A percentile compares a stretch with the other conserved stretches of the same genome.
phyloP scores from a whole-genome alignment of 1,139 yeast genomes.

The Pichia kudriavzevii region DNA sequence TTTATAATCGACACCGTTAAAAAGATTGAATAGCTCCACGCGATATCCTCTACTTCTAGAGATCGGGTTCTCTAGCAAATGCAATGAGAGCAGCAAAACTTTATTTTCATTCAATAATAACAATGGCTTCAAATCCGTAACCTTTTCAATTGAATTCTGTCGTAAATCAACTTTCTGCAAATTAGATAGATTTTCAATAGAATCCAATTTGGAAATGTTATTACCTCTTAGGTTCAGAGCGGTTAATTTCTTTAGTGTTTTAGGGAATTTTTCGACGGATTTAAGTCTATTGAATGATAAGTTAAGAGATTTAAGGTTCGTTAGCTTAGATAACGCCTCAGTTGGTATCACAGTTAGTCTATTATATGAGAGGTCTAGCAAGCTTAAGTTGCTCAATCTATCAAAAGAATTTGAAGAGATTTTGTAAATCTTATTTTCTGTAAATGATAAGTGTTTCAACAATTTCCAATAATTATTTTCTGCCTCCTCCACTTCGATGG shows the following conservation, averaged over 20 bases:
- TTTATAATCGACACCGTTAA: conserved; percentile 45
- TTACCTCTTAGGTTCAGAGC: conserved; percentile 52
- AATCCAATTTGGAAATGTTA: conserved; percentile 37
- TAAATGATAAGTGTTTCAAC: conserved; percentile 48
- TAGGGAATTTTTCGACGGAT: conserved; percentile 35
- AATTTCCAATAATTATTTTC: conserved; percentile 36
- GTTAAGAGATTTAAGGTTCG: conserved; percentile 46
- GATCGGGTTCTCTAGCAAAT: conserved; percentile 38
- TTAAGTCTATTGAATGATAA: conserved; percentile 48
- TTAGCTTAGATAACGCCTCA: conserved; percentile 43
- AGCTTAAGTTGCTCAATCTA: conserved; percentile 43
- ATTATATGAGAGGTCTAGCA: conserved; percentile 52
- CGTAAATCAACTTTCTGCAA: conserved; percentile 54
- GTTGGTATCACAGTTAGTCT: conserved; percentile 41
- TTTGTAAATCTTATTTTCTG: conserved; percentile 45
- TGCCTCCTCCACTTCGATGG: not conserved
- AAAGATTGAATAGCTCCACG: conserved; percentile 44
- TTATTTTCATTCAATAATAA: conserved; percentile 25
- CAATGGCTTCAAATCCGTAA: conserved; percentile 32
- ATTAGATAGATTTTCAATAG: conserved; percentile 39
- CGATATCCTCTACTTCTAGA: conserved; percentile 39
- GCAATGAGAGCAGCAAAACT: conserved; percentile 21
- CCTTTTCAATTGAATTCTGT: conserved; percentile 38
- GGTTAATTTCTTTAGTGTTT: conserved; percentile 34
- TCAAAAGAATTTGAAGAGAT: conserved; percentile 42